Conservation (phyloP, 495 filamentous ascomycete genomes). For the Chaetomium fimeti region DNA sequence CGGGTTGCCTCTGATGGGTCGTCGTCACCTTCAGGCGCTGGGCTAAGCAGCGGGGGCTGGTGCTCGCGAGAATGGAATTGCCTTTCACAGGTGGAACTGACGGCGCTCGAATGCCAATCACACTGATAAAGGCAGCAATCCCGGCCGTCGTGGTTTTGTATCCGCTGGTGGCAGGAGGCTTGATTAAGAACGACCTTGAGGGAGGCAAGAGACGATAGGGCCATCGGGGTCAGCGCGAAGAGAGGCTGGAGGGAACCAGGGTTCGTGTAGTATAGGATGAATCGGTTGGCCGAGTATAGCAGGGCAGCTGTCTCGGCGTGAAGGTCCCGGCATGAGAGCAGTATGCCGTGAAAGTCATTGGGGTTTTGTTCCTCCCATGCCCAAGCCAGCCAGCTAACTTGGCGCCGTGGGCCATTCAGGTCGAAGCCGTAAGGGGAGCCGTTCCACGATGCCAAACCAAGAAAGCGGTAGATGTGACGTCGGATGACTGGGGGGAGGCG, state of each 20-base stretch:
- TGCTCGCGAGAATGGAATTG: not conserved
- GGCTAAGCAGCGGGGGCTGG: not conserved
- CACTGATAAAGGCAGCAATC: not conserved
- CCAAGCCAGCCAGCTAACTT: not conserved
- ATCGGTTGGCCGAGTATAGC: slow-evolving; percentile 22
- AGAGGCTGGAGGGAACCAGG: slow-evolving; percentile 15
- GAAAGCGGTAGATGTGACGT: slow-evolving; percentile 9
- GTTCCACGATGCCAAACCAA: slow-evolving; percentile 10
- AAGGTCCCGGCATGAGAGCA: slow-evolving; percentile 21
- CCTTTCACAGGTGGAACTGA: not conserved
- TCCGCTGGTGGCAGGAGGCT: slow-evolving; percentile 10
- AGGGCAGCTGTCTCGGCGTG: slow-evolving; percentile 17
- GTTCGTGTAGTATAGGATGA: slow-evolving; percentile 17
- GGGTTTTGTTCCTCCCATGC: not conserved
- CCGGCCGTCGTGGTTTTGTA: not conserved
- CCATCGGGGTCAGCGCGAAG: not conserved
- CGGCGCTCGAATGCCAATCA: not conserved
- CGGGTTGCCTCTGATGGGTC: not conserved
- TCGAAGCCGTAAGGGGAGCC: slow-evolving; percentile 6
- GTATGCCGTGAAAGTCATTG: slow-evolving; percentile 5
- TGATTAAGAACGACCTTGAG: slow-evolving; percentile 22
- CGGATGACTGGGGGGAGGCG: slow-evolving; percentile 13
- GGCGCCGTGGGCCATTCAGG: not conserved
- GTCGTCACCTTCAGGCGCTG: not conserved
- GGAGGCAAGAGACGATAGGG: slow-evolving; percentile 14